A percentile compares a stretch with the other conserved stretches of the same genome.
These are phyloP conservation scores for Saccharum spontaneum DNA, from an alignment of 176 grass and related monocot species.

Conservation along the genomic window DNA sequence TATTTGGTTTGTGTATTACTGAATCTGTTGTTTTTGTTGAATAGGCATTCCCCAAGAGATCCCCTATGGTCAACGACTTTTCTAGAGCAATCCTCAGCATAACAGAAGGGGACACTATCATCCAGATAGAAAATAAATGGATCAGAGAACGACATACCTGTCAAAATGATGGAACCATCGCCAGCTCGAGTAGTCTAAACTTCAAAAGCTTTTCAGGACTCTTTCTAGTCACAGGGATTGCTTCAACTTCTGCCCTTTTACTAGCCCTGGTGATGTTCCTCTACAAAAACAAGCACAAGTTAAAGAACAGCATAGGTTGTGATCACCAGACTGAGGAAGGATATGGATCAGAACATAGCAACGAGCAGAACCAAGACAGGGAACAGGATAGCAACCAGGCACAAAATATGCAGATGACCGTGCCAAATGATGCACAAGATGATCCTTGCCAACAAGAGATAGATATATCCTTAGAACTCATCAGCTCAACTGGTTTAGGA, in stretches of 20 bases:
- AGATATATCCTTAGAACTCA: neutral
- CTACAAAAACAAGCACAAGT: slow-evolving; percentile 28
- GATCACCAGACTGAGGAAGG: neutral
- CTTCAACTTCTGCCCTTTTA: slow-evolving; percentile 37
- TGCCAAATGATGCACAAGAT: slow-evolving; percentile 11
- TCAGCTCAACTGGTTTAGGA: neutral
- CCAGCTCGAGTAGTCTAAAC: slow-evolving; percentile 33
- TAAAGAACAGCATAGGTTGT: slow-evolving; percentile 15
- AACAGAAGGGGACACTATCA: slow-evolving; percentile 41
- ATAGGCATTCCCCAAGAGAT: slow-evolving; percentile 51
- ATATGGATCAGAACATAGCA: neutral
- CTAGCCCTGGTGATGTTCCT: slow-evolving; percentile 42
- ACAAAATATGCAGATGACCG: neutral
- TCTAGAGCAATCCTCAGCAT: slow-evolving; percentile 62
- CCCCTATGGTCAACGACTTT: slow-evolving; percentile 37
- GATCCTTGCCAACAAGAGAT: slow-evolving; percentile 4
- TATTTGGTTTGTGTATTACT: neutral
- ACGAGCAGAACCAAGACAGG: neutral
- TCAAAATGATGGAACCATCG: slow-evolving; percentile 5
- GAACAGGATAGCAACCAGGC: neutral
- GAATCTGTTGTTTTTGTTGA: slow-evolving; percentile 7
- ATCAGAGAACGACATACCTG: slow-evolving; percentile 31
- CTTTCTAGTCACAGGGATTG: slow-evolving; percentile 47
- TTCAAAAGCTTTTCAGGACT: slow-evolving; percentile 50
- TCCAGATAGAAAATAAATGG: slow-evolving; percentile 54